Evolutionary conservation across 2,329 filamentous ascomycete genomes (phyloP).

Genomic region (Beauveria scarabaeidicola): DNA sequence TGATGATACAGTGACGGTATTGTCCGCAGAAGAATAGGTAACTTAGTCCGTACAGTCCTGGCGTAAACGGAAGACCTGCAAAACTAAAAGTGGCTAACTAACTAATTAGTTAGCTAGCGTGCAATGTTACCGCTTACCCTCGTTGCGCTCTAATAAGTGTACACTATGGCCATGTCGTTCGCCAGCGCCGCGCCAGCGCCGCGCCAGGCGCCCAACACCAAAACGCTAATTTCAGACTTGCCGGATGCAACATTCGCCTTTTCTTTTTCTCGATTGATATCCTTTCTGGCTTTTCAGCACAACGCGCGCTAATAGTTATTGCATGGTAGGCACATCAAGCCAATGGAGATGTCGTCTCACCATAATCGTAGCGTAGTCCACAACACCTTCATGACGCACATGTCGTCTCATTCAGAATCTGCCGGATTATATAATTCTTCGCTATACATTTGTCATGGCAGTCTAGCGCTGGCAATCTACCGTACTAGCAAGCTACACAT

Average conservation of each 20-base stretch:
- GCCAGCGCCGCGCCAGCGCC: neutral
- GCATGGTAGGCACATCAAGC: neutral
- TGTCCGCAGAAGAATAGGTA: neutral
- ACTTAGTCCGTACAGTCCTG: neutral
- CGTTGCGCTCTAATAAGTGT: neutral
- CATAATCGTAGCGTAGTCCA: neutral
- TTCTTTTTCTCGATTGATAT: neutral
- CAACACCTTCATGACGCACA: neutral
- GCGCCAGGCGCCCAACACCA: neutral
- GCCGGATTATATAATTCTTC: too few species aligned
- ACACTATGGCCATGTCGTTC: neutral
- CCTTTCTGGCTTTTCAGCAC: too few species aligned
- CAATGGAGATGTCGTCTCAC: neutral
- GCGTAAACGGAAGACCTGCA: neutral
- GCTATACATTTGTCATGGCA: neutral
- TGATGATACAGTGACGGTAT: neutral
- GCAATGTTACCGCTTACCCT: too few species aligned
- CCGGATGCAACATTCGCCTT: neutral
- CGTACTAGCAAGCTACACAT: constrained; percentile 19
- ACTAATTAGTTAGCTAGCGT: too few species aligned
- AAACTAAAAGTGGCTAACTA: neutral
- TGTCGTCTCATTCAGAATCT: neutral
- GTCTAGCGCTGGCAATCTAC: neutral
- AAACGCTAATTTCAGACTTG: neutral
- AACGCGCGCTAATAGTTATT: too few species aligned